Base-by-base conservation (phyloP, 495 filamentous ascomycete genomes). In the Tuber calosporum region DNA sequence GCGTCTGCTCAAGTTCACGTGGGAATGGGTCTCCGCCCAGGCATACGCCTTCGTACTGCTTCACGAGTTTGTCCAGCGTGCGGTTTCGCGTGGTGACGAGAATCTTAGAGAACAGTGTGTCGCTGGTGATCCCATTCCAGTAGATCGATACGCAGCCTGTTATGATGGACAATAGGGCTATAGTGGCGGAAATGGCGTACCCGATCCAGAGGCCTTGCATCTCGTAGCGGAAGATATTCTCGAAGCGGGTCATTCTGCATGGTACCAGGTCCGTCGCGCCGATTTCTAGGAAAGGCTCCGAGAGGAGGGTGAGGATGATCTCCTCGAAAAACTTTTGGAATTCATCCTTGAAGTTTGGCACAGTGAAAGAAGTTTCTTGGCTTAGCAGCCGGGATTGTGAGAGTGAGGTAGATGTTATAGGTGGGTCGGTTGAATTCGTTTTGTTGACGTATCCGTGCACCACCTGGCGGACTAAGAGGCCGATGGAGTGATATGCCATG, bases 1-100 rank as follows among this genome's bases (percentile, higher is more conserved):
- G 79, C n/a, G 76, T 82, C 68, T 79, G 68, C 66, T 76, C 77
- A 8, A 84, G 72, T 37, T 81, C 82, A 66, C 78, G 77, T 22
- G 82, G 83, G 48, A 84, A 83, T 0, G 83, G 83, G 53, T 84
- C 82, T 20, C 82, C 82, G 1, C 83, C 83, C 8, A 84, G 70
- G 72, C 83, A 84, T 15, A 82, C 83, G 17, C 83, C 83, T 40
- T 82, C 79, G 36, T 81, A 81, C 26, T 58, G 43, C 26, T 74
- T 62, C 15, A 81, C 78, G 11, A 84, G 42, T 22, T 73, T 69
- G 69, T 84, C 83, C 0, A 84, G 73, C 2, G 82, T 84, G 13
- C 73, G 78, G 66, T 84, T 84, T 40, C 83, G 76, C 8, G 83
- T 84, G 1, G 83, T 84, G 66, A 84, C 83, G 43, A 84, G 72